phyloP scores from a whole-genome alignment of 352 stramenopile species.

The Halophytophthora polymorphica region DNA sequence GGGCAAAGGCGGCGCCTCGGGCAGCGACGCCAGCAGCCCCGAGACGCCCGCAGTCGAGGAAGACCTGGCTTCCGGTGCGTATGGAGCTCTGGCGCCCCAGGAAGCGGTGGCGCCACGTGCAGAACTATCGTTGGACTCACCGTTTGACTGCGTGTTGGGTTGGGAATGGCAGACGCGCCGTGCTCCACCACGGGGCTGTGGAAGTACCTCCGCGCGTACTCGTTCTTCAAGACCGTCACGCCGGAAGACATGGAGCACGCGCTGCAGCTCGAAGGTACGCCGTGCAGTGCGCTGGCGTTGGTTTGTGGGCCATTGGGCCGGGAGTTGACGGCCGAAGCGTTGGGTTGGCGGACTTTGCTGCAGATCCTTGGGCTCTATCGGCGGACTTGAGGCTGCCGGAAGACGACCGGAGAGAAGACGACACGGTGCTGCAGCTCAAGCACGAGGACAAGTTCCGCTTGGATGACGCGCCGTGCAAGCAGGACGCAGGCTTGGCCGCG shows the following conservation, averaged over 20 bases:
- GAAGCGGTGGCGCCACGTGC: background rate
- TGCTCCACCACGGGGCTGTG: constrained; percentile 69
- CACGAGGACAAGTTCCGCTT: constrained; percentile 19
- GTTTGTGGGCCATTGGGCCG: background rate
- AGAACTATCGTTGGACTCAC: background rate
- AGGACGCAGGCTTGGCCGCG: background rate
- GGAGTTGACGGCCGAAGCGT: background rate
- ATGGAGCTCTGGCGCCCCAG: no score
- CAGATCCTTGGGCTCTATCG: constrained; percentile 23
- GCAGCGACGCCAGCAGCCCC: constrained; percentile 24
- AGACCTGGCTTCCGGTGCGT: constrained; percentile 54
- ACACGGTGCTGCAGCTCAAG: constrained; percentile 11
- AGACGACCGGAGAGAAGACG: constrained; percentile 2
- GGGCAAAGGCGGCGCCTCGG: constrained; percentile 18
- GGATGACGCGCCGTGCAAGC: constrained; percentile 6
- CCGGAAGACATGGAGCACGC: constrained; percentile 55
- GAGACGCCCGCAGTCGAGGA: constrained; percentile 56
- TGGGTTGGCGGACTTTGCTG: constrained; percentile 2
- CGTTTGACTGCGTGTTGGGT: background rate
- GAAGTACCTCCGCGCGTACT: constrained; percentile 58
- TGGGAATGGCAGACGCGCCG: constrained; percentile 37
- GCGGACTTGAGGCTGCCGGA: constrained; percentile 11
- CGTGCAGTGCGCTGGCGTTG: background rate
- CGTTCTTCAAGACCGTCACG: constrained; percentile 61
- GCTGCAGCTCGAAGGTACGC: constrained; percentile 54